phyloP scores from a whole-genome alignment of 805 yeast species.

The Lipomyces sp. region DNA sequence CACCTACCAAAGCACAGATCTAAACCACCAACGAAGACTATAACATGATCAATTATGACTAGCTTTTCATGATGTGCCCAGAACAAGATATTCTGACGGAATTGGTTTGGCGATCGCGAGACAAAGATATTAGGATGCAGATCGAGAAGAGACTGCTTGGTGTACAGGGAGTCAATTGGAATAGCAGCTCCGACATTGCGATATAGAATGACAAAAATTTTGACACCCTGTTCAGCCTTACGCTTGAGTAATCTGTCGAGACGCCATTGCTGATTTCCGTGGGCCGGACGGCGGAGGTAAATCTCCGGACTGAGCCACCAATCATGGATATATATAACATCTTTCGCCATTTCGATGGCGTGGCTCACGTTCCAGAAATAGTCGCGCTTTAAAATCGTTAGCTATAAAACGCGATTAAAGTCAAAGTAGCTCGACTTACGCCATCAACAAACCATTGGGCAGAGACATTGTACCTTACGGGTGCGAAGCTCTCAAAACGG shows the following conservation, averaged over 20 bases:
- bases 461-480: conserved; percentile 78
- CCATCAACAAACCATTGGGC: conserved; percentile 98
- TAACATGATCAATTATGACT: conserved; percentile 80
- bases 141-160: conserved; percentile 88
- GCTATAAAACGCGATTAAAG: background rate
- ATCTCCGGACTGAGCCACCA: conserved; percentile 99
- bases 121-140: conserved; percentile 86
- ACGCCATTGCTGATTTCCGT: conserved; percentile 93
- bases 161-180: conserved; percentile 90
- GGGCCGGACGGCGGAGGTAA: conserved; percentile 89
- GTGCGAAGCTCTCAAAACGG: conserved; percentile 90
- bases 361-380: conserved; percentile 95
- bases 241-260: conserved; percentile 84
- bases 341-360: conserved; percentile 91
- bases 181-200: conserved; percentile 93
- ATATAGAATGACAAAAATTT: conserved; percentile 87
- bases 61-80: conserved; percentile 99
- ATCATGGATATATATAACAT: conserved; percentile 91
- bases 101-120: conserved; percentile 92
- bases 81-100: conserved; percentile 87
- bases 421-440: conserved; percentile 19
- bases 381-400: conserved; percentile 57
- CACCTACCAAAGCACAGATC: conserved; percentile 95
- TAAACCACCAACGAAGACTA: conserved; percentile 93
- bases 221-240: conserved; percentile 93